Evolutionary conservation across 306 rosid genomes (phyloP), one percentile per base, ranked within the genome.

Genomic region (Ziziphus jujuba): DNA sequence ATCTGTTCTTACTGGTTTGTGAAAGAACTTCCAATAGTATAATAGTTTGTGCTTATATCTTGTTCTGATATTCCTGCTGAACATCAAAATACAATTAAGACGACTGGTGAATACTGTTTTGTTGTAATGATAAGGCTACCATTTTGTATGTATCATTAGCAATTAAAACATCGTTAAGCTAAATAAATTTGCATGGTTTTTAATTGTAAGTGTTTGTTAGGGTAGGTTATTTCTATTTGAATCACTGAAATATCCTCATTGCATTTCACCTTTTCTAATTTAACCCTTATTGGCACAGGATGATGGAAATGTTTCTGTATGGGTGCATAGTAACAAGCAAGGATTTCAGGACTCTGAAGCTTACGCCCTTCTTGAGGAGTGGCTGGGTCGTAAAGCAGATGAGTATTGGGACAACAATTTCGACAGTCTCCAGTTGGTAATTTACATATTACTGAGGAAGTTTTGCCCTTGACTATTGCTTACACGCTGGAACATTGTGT

Each of bases 261-360:
- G 16, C 53, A 5, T 17, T 61, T 63, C 17, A 3, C 31, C 25
- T 16, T 12, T 17, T 12, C 19, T 17, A 10, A 59, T 34, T 43
- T 19, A n/a, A 58, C 53, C 50, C 55, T 66, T 66, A 34, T 62
- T 78, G 65, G 20, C 50, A 34, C 56, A 81, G 89, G 71, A 81
- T 76, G 82, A 61, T 60, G 57, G 7, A 13, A 69, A 70, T 69
- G 89, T 80, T 16, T 60, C 53, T 73, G 82, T 78, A 45, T 81
- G 84, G 89, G 87, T 84, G 78, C 89, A 70, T 73, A 84, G 79
- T 59, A 81, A 81, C 82, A 84, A 81, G 72, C 84, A 81, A 77
- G 89, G 89, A 59, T 84, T 84, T 61, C 89, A 84, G 68, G 89
- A 84, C 70, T 81, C 66, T 70, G 84, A 81, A 64, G 12, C 70